Evolutionary conservation across 2,329 filamentous ascomycete genomes (phyloP), one percentile per base, ranked within the genome.

Genomic region (Purpureocillium lavendulum): DNA sequence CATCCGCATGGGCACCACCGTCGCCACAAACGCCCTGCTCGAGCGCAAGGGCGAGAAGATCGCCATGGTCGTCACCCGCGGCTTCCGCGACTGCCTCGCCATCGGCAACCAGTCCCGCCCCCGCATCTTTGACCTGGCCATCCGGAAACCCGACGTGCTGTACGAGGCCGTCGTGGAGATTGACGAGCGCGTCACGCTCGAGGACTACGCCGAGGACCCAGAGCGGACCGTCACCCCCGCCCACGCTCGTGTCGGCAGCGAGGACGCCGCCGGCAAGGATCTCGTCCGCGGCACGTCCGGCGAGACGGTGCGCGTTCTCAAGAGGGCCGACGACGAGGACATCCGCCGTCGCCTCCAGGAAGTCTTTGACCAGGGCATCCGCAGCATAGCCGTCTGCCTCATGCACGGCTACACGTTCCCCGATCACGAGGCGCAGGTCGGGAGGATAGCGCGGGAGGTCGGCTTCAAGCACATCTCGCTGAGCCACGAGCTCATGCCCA

Each of bases 1-100:
- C 41, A 86, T 87, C 51, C 77, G 83, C 16, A 87, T 87, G 82
- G 83, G 84, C n/a, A 87, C 84, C 1, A 87, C 83, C 1, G 83
- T 87, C 2, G 83, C 83, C 2, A 87, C 83, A 0, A 87, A 87
- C 56, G 83, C 83, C 2, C 61, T 87, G n/a, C 62, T 87, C 2
- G 83, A 87, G 54, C 65, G 82, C 31, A 87, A 87, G 55, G 84
- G 84, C 17, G 81, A 85, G 49, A 71, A 71, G 30, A 80, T 83
- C 46, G 83, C 81, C 0, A 70, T 87, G 50, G 68, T 87, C 2
- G 79, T 82, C 0, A 86, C 81, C 2, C 80, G 77, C 40, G 83
- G 84, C 0, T 87, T 87, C 64, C 76, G 77, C 45, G 82, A 87
- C 52, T 80, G 80, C 46, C 63, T 87, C 4, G 70, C 74, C 21